phyloP scores from a whole-genome alignment of 2,329 filamentous ascomycete species.

The Akanthomyces muscarius region DNA sequence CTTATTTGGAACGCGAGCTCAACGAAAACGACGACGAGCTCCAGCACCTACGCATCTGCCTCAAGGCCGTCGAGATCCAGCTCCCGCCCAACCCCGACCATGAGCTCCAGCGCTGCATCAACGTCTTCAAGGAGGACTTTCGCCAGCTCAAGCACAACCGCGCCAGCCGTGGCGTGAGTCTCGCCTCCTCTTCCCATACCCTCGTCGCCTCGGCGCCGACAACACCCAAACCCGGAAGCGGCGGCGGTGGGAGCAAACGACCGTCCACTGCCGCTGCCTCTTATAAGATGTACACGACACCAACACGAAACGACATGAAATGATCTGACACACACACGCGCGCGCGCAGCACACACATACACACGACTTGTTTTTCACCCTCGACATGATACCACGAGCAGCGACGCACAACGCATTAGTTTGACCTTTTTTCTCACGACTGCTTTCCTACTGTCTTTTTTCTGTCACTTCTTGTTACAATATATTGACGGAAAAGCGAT shows the following conservation, averaged over 20 bases:
- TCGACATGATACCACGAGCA: constrained; percentile 8
- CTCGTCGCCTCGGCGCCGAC: not conserved
- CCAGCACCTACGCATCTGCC: constrained; percentile 56
- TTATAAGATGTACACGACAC: constrained; percentile 10
- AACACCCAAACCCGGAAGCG: not conserved
- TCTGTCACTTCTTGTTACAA: not conserved
- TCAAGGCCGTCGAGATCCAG: constrained; percentile 60
- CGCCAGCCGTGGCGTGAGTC: constrained; percentile 20
- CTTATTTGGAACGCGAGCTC: constrained; percentile 55
- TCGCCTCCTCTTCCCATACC: not conserved
- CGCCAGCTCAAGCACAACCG: constrained; percentile 45
- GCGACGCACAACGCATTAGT: not conserved
- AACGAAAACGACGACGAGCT: constrained; percentile 57
- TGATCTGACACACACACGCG: not conserved
- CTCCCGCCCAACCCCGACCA: constrained; percentile 49
- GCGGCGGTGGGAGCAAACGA: not conserved
- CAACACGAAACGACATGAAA: constrained; percentile 9
- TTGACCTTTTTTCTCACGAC: constrained; percentile 5
- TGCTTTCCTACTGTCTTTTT: not conserved
- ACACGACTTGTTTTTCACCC: not conserved
- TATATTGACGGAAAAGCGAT: not conserved
- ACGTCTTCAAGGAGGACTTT: constrained; percentile 59
- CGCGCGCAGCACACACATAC: no score
- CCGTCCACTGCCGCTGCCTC: not conserved
- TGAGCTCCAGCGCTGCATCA: constrained; percentile 56